These are phyloP conservation scores for Leucocoprinus gongylophorus DNA, from an alignment of 1,284 basidiomycete genomes.

Conservation along the genomic window DNA sequence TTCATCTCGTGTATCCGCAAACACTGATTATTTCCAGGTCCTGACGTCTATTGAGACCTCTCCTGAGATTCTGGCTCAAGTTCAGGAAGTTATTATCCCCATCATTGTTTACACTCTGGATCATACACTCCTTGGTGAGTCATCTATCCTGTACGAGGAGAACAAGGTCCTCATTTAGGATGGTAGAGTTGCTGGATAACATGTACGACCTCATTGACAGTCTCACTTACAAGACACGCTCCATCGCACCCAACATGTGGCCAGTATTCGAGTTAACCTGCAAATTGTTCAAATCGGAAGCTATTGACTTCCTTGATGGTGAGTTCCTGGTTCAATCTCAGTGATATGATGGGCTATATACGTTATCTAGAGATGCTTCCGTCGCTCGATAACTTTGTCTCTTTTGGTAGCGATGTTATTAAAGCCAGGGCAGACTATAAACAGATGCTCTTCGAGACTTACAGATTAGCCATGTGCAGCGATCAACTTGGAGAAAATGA, in stretches of 20 bases:
- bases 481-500: constrained; percentile 78
- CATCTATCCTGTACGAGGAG: neutral
- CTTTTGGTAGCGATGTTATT: constrained; percentile 75
- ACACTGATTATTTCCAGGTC: constrained; percentile 36
- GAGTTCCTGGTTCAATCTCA: constrained; percentile 14
- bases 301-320: constrained; percentile 84
- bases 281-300: constrained; percentile 77
- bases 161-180: neutral
- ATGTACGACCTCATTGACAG: constrained; percentile 84
- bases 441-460: constrained; percentile 81
- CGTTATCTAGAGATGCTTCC: constrained; percentile 72
- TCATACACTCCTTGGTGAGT: constrained; percentile 60
- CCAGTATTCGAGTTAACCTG: constrained; percentile 80
- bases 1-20: neutral
- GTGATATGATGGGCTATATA: neutral
- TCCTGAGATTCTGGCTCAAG: constrained; percentile 70
- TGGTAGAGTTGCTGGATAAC: constrained; percentile 78
- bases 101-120: constrained; percentile 75
- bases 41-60: constrained; percentile 68
- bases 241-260: constrained; percentile 82
- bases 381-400: constrained; percentile 85
- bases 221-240: constrained; percentile 76
- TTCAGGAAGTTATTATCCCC: constrained; percentile 79
- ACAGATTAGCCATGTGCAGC: constrained; percentile 66
- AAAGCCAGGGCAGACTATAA: constrained; percentile 70